Conservation (phyloP, 1,284 basidiomycete genomes). For the Rugosomyces carneus region DNA sequence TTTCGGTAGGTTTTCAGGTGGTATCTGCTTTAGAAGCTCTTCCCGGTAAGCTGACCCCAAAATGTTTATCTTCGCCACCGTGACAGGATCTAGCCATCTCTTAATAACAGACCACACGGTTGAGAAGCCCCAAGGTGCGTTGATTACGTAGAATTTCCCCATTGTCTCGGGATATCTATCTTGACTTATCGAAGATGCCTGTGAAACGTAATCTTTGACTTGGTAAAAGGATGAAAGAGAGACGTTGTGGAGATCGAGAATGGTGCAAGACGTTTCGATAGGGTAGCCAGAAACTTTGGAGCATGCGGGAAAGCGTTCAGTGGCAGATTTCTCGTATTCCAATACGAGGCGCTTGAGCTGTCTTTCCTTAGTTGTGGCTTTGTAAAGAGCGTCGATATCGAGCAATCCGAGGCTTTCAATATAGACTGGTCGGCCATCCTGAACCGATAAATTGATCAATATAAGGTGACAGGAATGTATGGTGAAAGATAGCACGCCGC, state of each 20-base stretch:
- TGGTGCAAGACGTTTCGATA: conserved; percentile 97
- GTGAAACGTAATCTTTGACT: conserved; percentile 88
- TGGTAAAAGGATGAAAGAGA: conserved; percentile 82
- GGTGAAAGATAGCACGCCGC: conserved; percentile 7
- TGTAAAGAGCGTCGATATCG: conserved; percentile 81
- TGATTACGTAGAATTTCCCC: conserved; percentile 97
- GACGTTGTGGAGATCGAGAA: conserved; percentile 88
- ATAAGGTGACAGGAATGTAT: neutral
- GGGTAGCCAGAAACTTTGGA: conserved; percentile 69
- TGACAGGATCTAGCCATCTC: conserved; percentile 93
- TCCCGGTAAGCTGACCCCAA: conserved; percentile 63
- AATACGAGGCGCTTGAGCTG: conserved; percentile 85
- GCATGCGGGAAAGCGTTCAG: conserved; percentile 81
- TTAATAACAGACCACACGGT: conserved; percentile 89
- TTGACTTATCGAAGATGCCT: conserved; percentile 82
- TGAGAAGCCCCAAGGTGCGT: conserved; percentile 89
- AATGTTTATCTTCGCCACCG: conserved; percentile 89
- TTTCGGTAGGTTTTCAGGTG: conserved; percentile 75
- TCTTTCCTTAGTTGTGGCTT: conserved; percentile 81
- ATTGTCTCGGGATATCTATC: conserved; percentile 91
- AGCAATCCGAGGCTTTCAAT: conserved; percentile 91
- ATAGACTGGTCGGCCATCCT: conserved; percentile 96
- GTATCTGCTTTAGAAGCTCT: conserved; percentile 75
- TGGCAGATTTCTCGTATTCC: conserved; percentile 92
- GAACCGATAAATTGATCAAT: conserved; percentile 3